phyloP scores from a whole-genome alignment of 2,329 filamentous ascomycete genomes.

The Trichoderma atroviride region DNA sequence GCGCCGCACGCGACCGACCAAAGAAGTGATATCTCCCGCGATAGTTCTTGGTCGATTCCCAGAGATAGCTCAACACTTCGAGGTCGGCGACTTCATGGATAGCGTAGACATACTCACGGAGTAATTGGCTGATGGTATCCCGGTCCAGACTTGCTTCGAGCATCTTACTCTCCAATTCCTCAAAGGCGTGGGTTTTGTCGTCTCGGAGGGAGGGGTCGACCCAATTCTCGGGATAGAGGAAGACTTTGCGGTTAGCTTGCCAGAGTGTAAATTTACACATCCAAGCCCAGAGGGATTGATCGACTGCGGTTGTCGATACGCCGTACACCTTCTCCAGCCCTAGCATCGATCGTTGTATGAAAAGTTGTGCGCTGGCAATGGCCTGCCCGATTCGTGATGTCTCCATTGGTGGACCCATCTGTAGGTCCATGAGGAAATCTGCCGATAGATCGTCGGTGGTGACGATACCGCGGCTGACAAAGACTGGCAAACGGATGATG shows the following conservation, averaged over 20 bases:
- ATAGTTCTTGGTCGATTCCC: neutral
- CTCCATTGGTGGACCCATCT: constrained; percentile 24
- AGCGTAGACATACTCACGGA: neutral
- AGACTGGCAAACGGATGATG: too few species aligned
- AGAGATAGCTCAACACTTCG: neutral
- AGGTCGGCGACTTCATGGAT: constrained; percentile 15
- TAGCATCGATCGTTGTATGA: constrained; percentile 28
- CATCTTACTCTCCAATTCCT: constrained; percentile 1
- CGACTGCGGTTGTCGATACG: neutral
- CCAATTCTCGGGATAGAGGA: constrained; percentile 27
- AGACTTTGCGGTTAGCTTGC: constrained; percentile 24
- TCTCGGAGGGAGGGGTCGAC: constrained; percentile 23
- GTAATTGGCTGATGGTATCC: neutral
- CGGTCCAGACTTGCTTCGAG: constrained; percentile 2
- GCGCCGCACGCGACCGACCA: neutral
- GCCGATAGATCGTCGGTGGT: neutral
- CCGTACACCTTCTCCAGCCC: constrained; percentile 22
- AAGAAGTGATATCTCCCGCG: neutral
- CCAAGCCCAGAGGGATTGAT: constrained; percentile 8
- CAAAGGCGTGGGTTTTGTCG: constrained; percentile 7
- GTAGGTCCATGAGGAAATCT: constrained; percentile 27
- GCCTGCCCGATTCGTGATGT: constrained; percentile 29
- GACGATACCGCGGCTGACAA: too few species aligned
- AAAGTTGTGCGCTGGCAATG: constrained; percentile 28
- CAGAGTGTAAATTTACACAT: constrained; percentile 17